Evolutionary conservation across 805 yeast species (phyloP), one percentile per base, ranked within the genome.

Genomic region (Kuraishia borneana): DNA sequence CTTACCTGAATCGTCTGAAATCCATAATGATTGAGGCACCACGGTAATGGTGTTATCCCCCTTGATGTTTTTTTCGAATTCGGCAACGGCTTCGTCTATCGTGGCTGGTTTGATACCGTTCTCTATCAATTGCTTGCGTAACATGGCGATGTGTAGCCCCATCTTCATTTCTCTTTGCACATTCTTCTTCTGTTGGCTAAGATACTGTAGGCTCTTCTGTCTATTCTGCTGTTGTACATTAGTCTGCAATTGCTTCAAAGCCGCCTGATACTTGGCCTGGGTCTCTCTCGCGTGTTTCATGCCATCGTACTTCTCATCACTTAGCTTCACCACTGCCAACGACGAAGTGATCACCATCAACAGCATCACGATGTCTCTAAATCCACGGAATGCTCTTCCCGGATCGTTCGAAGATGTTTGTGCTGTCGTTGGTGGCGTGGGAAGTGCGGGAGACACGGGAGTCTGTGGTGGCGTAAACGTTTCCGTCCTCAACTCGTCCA

Each of bases 111-210:
- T 69, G 8, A 65, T 36, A 0, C 81, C 82, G 3, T 51, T 45
- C n/a, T 75, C 80, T 2, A 53, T 43, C 36, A 80, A 54, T 46
- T 80, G 85, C 44, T 73, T 63, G 33, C 83, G 58, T 22, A 80
- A 54, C 52, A 80, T 50, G 2, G 83, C 84, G 27, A 80, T 65
- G 46, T 80, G 89, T 48, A 78, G 56, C 4, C 70, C 64, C 80
- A 78, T 71, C 53, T 72, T 75, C 59, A 61, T 67, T 47, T 60
- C 78, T 39, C 62, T 60, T 52, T 51, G 65, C 45, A 53, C 60
- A n/a, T 56, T 58, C 9, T 60, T 64, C 35, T 62, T 61, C 13
- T 80, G 54, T 40, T 73, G 78, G 40, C 70, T 65, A 20, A 72
- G 44, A n/a, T 68, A 54, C 41, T 68, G 71, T 9, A 68, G 42